Base-by-base conservation (phyloP, 139 green algal species). In the Chlorella sp. region DNA sequence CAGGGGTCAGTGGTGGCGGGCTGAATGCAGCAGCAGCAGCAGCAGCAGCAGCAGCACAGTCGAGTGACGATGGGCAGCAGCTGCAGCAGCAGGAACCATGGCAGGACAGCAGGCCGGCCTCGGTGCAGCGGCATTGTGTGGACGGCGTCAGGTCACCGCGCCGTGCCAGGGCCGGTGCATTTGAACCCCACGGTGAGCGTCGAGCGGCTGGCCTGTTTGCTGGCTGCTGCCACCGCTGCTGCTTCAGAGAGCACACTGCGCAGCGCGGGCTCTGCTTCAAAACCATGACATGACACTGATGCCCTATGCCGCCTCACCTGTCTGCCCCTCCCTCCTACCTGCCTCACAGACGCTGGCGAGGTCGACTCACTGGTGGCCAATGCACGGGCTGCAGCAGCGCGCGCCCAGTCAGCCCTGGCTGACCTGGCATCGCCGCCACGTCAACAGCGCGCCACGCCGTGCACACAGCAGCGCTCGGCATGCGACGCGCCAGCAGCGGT, bases 291-390 rank as follows among this genome's bases (percentile, higher is more conserved):
- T 68, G 19, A 16, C 64, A 71, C 64, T 26, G 64, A 57, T 57
- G 48, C 64, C 64, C 64, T 71, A 26, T 71, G 64, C 64, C 24
- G 64, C 19, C 19, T 71, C 64, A 22, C 24, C 28, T 76, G 68
- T 32, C 68, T 76, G 26, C 21, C 68, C n/a, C 68, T 36, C 68
- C 16, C 36, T 34, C 28, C 4, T 21, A n/a, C 24, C 28, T 34
- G 68, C 68, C 73, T 28, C 0, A 12, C 40, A 37, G 79, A 18
- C 11, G 57, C 53, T 19, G 81, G 71, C 3, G 81, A 86, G 32
- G 81, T 86, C 21, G 81, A 86, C 28, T 71, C 42, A 12, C 53
- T 86, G n/a, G 81, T 86, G 32, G 57, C 57, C 81, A 75, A 71
- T n/a, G 81, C 81, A 34, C n/a, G 81, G 34, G 53, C 81, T 22